phyloP scores from a whole-genome alignment of 2,329 filamentous ascomycete species.

The Beauveria medogensis region DNA sequence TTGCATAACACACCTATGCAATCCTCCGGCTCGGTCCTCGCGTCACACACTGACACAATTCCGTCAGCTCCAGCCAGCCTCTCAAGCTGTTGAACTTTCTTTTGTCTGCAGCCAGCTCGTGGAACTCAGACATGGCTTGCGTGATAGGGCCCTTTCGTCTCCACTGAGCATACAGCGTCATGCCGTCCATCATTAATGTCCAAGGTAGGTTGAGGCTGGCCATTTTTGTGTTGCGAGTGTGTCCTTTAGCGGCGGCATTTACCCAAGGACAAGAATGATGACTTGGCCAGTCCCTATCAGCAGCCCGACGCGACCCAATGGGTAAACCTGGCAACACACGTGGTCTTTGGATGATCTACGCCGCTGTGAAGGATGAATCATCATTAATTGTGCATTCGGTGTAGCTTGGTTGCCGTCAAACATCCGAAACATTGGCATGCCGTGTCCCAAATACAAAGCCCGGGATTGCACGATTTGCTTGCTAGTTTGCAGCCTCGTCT shows the following conservation, averaged over 20 bases:
- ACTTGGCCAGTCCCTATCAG: not conserved
- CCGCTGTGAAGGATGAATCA: not conserved
- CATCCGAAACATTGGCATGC: not conserved
- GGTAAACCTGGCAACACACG: not conserved
- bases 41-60: not conserved
- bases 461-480: too few species aligned
- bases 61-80: not conserved
- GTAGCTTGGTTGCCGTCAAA: not conserved
- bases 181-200: not conserved
- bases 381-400: not conserved
- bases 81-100: not conserved
- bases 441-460: too few species aligned
- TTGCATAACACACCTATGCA: not conserved
- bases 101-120: slow-evolving; percentile 5
- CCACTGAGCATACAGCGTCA: not conserved
- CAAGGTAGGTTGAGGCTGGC: not conserved
- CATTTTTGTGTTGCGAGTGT: not conserved
- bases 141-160: not conserved
- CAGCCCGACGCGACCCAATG: not conserved
- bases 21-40: not conserved
- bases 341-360: not conserved
- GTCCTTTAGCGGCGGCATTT: not conserved
- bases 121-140: slow-evolving; percentile 8
- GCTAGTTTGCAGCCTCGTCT: too few species aligned
- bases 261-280: not conserved